A percentile compares a stretch with the other conserved stretches of the same genome.
phyloP scores from a whole-genome alignment of 257 asterid genomes.

The Solanum rostratum region DNA sequence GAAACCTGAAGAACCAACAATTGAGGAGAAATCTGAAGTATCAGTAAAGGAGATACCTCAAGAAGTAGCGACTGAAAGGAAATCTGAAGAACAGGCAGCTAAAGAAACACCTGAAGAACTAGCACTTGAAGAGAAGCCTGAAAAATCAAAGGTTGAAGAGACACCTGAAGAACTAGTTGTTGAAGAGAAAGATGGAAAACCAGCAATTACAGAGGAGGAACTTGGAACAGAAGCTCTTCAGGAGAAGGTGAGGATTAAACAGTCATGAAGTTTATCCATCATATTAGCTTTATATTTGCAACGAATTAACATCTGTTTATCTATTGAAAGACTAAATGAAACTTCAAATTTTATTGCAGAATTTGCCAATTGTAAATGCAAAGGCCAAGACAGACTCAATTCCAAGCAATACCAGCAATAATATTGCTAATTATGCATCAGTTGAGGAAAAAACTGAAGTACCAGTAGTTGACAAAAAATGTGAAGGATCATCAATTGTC shows the following conservation, averaged over 20 bases:
- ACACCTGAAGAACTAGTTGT: not conserved
- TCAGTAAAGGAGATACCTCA: not conserved
- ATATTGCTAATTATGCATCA: not conserved
- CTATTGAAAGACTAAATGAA: not conserved
- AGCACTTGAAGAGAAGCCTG: not conserved
- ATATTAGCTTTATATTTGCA: not conserved
- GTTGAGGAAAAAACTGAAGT: not conserved
- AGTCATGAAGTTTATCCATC: not conserved
- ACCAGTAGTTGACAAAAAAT: not conserved
- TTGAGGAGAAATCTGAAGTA: not conserved
- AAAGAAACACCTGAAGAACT: not conserved
- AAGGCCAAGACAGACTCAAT: not conserved
- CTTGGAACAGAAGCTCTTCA: not conserved
- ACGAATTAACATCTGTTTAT: not conserved
- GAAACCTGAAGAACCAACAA: not conserved
- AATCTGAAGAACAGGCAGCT: not conserved
- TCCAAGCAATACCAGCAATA: not conserved
- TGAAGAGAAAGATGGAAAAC: not conserved
- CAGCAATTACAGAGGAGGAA: not conserved
- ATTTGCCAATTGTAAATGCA: not conserved
- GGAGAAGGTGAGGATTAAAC: not conserved
- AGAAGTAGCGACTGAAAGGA: not conserved
- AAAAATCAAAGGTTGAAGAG: not conserved
- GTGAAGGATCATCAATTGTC: not conserved
- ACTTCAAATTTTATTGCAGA: not conserved